A percentile compares a stretch with the other conserved stretches of the same genome.
Evolutionary conservation across 2,329 filamentous ascomycete genomes (phyloP).

Genomic region (Clarireedia homoeocarpa): DNA sequence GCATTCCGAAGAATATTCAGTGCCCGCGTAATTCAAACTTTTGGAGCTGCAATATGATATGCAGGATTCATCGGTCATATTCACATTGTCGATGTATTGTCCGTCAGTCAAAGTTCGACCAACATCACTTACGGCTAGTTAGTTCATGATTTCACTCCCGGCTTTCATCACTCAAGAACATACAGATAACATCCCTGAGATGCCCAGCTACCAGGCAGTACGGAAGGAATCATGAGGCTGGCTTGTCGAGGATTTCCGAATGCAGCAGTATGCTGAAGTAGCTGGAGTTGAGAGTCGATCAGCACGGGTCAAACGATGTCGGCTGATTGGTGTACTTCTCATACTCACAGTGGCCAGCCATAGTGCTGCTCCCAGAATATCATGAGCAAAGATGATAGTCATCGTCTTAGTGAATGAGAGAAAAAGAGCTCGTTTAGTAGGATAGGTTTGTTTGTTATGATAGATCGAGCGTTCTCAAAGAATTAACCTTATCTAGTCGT

Average conservation of each 20-base stretch:
- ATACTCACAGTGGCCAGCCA: background rate
- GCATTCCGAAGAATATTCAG: conserved; percentile 24
- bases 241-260: background rate
- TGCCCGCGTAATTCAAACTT: conserved; percentile 23
- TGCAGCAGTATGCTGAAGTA: background rate
- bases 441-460: background rate
- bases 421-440: background rate
- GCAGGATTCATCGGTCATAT: conserved; percentile 24
- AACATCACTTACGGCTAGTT: conserved; percentile 13
- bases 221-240: conserved; percentile 5
- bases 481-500: too few species aligned
- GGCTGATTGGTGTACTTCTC: too few species aligned
- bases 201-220: conserved; percentile 18
- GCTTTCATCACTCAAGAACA: background rate
- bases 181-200: conserved; percentile 24
- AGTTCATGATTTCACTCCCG: background rate
- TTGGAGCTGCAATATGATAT: conserved; percentile 20
- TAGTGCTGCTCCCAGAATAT: background rate
- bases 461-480: too few species aligned
- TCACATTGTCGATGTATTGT: conserved; percentile 13
- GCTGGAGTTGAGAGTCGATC: background rate
- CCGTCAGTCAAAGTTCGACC: conserved; percentile 17
- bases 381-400: background rate
- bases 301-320: too few species aligned
- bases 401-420: background rate